These are phyloP conservation scores for Phytophthora syringae DNA, from an alignment of 352 stramenopile species.

Conservation along the genomic window DNA sequence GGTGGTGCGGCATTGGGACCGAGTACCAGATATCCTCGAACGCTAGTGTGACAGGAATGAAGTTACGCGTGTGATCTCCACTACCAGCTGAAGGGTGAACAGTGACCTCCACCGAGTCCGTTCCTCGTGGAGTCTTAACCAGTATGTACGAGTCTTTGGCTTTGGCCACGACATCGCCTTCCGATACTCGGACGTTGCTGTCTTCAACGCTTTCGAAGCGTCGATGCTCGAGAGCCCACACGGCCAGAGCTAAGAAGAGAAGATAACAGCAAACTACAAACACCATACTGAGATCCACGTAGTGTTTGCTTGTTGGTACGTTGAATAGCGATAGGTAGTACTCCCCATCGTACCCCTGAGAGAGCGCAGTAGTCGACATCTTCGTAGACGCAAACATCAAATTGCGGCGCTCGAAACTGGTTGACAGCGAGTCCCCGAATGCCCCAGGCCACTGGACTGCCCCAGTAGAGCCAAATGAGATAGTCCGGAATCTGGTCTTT, in stretches of 20 bases:
- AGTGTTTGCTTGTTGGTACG: slow-evolving; percentile 37
- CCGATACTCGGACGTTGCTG: slow-evolving; percentile 1
- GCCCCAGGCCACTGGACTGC: slow-evolving; percentile 48
- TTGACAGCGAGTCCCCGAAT: slow-evolving; percentile 42
- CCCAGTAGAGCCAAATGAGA: slow-evolving; percentile 52
- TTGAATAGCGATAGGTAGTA: slow-evolving; percentile 49
- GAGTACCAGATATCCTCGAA: slow-evolving; percentile 55
- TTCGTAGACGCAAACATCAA: slow-evolving; percentile 46
- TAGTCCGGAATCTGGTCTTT: slow-evolving; percentile 56
- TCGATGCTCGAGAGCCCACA: slow-evolving; percentile 37
- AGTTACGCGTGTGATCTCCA: slow-evolving; percentile 26
- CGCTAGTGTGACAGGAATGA: slow-evolving; percentile 47
- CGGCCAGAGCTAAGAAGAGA: slow-evolving; percentile 40
- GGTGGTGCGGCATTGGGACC: slow-evolving; percentile 41
- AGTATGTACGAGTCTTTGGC: slow-evolving; percentile 22
- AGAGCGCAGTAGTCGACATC: slow-evolving; percentile 37
- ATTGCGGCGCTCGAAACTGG: slow-evolving; percentile 42
- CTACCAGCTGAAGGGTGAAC: slow-evolving; percentile 15
- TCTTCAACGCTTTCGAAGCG: slow-evolving; percentile 38
- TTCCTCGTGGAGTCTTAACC: slow-evolving; percentile 33
- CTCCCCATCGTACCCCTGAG: slow-evolving; percentile 42
- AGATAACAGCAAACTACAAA: slow-evolving; percentile 44
- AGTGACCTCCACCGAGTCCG: slow-evolving; percentile 20
- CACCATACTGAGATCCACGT: slow-evolving; percentile 44
- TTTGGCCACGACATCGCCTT: slow-evolving; percentile 9